Base-by-base conservation (phyloP, 176 grass and related monocot genomes). In the Dendrocalamus sinicus region DNA sequence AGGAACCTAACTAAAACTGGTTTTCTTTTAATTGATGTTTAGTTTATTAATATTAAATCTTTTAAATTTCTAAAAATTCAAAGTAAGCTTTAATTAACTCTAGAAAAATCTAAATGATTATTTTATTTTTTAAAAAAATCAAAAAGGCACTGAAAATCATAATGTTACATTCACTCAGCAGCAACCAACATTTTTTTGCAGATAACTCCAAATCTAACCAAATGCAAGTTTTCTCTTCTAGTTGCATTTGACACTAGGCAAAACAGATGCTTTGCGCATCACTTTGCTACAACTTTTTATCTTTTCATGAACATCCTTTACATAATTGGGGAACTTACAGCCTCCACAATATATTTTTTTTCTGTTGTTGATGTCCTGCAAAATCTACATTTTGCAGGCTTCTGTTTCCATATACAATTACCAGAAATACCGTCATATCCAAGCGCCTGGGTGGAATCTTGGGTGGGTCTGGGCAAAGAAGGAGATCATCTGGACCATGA, bases 351-450 rank as follows among this genome's bases (percentile, higher is more conserved):
- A 30, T 81, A 81, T 19, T 50, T 80, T 14, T 3, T 41, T 30
- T 30, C 12, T 58, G 9, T 41, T 85, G 10, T 26, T 89, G 41
- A 85, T 81, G 22, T 70, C 28, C 5, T 81, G 44, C 76, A 61
- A 53, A 81, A 88, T 81, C 26, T 46, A 23, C 12, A 76, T 70
- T 71, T 84, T 81, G 22, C 79, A 93, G 94, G 94, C 89, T 83
- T 84, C 77, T 86, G 84, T 91, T 37, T 87, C 91, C 48, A 87
- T 93, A 73, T 81, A 89, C 89, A 95, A 95, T 85, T 95, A 85
- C 81, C 94, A 95, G 61, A 90, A 95, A 62, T 95, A 91, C 65
- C 89, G 86, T 67, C 94, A 95, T 86, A 95, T 95, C 73, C 91
- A 93, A 89, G 74, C 91, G 6, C 94, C 94, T 16, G 94, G 94